A percentile compares a stretch with the other conserved stretches of the same genome.
Conservation (phyloP, 495 filamentous ascomycete genomes). For the Lentithecium fluviatile region DNA sequence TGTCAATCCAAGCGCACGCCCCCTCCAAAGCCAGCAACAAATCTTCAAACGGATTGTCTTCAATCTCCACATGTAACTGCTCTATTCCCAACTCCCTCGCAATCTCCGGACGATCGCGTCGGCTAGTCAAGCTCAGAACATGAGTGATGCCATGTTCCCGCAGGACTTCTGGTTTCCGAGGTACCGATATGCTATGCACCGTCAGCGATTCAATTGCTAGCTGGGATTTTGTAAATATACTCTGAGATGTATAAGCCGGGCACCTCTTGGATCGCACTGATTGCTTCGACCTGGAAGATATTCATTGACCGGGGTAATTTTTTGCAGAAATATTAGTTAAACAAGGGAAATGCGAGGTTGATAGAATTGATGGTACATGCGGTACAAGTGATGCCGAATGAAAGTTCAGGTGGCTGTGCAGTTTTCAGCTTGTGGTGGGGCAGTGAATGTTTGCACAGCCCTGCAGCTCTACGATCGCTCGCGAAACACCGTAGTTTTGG, state of each 20-base stretch:
- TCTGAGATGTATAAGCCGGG: constrained; percentile 11
- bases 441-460: too few relatives aligned
- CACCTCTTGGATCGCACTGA: not conserved
- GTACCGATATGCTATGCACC: not conserved
- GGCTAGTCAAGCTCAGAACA: constrained; percentile 6
- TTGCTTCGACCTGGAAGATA: not conserved
- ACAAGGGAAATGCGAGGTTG: too few relatives aligned
- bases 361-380: too few relatives aligned
- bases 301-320: too few relatives aligned
- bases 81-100: not conserved
- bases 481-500: too few relatives aligned
- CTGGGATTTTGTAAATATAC: not conserved
- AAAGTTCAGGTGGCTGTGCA: too few relatives aligned
- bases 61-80: constrained; percentile 6
- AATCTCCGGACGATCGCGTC: not conserved
- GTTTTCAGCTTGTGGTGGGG: too few relatives aligned
- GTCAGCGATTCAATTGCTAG: not conserved
- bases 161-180: not conserved
- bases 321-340: too few relatives aligned
- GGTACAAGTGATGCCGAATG: too few relatives aligned
- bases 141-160: constrained; percentile 9
- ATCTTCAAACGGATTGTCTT: constrained; percentile 14
- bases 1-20: constrained; percentile 6
- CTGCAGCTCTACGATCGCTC: too few relatives aligned
- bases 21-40: constrained; percentile 2